Evolutionary conservation across 2,329 filamentous ascomycete species (phyloP).

Genomic region (Penicillium sclerotigenum): DNA sequence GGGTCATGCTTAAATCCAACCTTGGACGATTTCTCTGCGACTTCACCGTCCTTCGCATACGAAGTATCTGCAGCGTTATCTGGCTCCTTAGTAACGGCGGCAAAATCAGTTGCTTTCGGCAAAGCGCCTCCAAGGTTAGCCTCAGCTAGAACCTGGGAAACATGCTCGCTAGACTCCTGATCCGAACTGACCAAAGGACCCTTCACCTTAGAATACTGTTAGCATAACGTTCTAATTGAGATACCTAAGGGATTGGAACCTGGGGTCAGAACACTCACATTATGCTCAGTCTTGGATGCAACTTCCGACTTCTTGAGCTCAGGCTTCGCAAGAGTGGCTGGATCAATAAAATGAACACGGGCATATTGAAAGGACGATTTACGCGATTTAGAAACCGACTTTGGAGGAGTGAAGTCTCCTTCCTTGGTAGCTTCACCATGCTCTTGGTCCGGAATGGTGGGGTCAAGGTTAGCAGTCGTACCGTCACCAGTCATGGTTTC

Average conservation of each 20-base stretch:
- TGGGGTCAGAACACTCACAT: not conserved
- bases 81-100: not conserved
- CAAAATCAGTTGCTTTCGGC: not conserved
- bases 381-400: not conserved
- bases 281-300: not conserved
- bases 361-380: not conserved
- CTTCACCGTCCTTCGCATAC: not conserved
- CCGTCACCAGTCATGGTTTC: not conserved
- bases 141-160: not conserved
- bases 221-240: not conserved
- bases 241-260: not conserved
- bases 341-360: not conserved
- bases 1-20: slow-evolving; percentile 5
- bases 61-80: not conserved
- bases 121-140: not conserved
- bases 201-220: not conserved
- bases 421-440: not conserved
- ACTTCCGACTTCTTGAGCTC: not conserved
- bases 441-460: not conserved
- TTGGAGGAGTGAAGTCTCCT: too few relatives aligned
- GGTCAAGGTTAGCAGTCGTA: not conserved
- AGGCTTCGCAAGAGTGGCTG: not conserved
- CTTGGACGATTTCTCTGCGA: not conserved
- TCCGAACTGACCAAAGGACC: not conserved
- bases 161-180: not conserved